Conservation (phyloP, 2,329 filamentous ascomycete species). For the Cercospora sojina region DNA sequence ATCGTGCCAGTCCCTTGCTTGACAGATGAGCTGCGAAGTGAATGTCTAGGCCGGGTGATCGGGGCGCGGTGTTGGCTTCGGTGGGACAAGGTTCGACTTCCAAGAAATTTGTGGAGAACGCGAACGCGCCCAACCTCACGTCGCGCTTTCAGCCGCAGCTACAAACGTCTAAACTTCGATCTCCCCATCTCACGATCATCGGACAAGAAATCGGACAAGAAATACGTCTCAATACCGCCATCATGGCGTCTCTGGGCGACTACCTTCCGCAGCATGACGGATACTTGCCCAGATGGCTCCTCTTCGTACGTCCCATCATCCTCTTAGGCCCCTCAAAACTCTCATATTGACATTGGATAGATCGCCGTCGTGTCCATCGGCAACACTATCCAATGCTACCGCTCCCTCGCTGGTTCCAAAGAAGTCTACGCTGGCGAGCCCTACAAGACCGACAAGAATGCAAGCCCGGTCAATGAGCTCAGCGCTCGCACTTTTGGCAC, state of each 20-base stretch:
- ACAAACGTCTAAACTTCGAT: background rate
- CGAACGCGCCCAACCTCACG: slow-evolving; percentile 7
- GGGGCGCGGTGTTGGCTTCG: background rate
- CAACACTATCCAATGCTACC: slow-evolving; percentile 83
- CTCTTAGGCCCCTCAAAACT: slow-evolving; percentile 7
- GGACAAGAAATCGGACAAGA: background rate
- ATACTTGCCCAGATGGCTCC: slow-evolving; percentile 63
- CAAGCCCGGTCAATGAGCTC: slow-evolving; percentile 65
- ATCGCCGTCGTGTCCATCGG: slow-evolving; percentile 77
- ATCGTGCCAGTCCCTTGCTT: slow-evolving; percentile 15
- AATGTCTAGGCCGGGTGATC: background rate
- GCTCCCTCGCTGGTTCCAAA: slow-evolving; percentile 76
- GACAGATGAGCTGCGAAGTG: background rate
- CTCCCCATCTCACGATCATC: background rate
- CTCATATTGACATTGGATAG: slow-evolving; percentile 48
- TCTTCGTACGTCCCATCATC: slow-evolving; percentile 53
- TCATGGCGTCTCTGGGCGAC: slow-evolving; percentile 33
- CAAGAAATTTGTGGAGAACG: slow-evolving; percentile 1
- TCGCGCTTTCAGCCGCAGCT: background rate
- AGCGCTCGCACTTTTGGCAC: slow-evolving; percentile 80
- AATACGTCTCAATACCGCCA: background rate
- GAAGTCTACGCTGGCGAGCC: slow-evolving; percentile 76
- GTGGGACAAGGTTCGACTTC: slow-evolving; percentile 4
- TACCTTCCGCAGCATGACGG: slow-evolving; percentile 51
- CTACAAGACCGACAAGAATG: slow-evolving; percentile 26